These are phyloP conservation scores for Rhynchosporium agropyri DNA, from an alignment of 2,329 filamentous ascomycete species.

Conservation along the genomic window DNA sequence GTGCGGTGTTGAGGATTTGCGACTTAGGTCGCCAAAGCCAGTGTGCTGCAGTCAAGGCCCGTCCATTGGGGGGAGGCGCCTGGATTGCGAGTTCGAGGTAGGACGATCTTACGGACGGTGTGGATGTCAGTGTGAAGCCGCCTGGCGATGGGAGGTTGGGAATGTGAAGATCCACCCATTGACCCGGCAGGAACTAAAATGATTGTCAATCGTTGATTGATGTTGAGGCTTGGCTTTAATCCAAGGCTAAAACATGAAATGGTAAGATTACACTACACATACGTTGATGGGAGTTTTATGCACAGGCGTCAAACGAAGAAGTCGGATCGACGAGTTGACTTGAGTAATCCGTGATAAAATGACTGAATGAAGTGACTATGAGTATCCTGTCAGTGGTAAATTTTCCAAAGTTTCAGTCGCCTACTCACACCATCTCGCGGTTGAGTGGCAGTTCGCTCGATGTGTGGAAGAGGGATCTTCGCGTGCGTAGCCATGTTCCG, in stretches of 20 bases:
- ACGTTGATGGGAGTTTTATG: slow-evolving; percentile 50
- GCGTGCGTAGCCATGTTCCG: slow-evolving; percentile 18
- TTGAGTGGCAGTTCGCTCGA: slow-evolving; percentile 73
- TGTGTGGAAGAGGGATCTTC: slow-evolving; percentile 50
- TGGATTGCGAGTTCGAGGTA: slow-evolving; percentile 83
- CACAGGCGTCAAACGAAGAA: slow-evolving; percentile 66
- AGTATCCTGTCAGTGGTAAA: slow-evolving; percentile 8
- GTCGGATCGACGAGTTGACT: slow-evolving; percentile 67
- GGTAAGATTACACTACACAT: slow-evolving; percentile 12
- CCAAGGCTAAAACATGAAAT: not conserved
- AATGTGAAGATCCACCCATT: slow-evolving; percentile 85
- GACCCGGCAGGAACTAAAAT: slow-evolving; percentile 72
- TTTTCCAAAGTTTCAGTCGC: not conserved
- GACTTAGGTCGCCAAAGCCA: slow-evolving; percentile 69
- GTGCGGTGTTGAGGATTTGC: slow-evolving; percentile 58
- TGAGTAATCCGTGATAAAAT: slow-evolving; percentile 61
- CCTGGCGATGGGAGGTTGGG: slow-evolving; percentile 71
- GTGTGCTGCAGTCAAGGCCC: slow-evolving; percentile 55
- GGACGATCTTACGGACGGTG: slow-evolving; percentile 48
- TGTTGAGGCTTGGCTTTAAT: not conserved
- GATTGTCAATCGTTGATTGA: slow-evolving; percentile 2
- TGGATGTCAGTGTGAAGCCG: slow-evolving; percentile 88
- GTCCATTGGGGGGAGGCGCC: slow-evolving; percentile 66
- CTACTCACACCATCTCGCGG: slow-evolving; percentile 62
- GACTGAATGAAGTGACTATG: slow-evolving; percentile 60